phyloP scores from a whole-genome alignment of 225 moss, liverwort and hornwort genomes.

The Physcomitrium patens region DNA sequence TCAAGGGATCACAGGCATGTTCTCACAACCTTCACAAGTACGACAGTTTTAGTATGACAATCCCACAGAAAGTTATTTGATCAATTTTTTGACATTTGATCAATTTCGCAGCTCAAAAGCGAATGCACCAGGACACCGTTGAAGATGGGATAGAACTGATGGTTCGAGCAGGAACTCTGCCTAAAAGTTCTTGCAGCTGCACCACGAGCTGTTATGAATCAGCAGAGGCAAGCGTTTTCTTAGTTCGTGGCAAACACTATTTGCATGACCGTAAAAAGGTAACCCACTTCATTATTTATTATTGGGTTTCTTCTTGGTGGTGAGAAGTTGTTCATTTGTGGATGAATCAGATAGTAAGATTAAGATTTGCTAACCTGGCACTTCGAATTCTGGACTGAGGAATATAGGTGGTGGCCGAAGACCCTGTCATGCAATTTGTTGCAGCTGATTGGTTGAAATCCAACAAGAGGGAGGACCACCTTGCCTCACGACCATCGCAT shows the following conservation, averaged over 20 bases:
- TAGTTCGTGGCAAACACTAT: constrained; percentile 88
- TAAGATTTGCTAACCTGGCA: not conserved
- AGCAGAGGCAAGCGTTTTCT: constrained; percentile 84
- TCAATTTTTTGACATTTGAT: too few species aligned
- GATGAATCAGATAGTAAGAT: too few species aligned
- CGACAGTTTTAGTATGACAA: not conserved
- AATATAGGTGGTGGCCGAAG: constrained; percentile 76
- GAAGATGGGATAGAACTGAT: constrained; percentile 73
- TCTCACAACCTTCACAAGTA: not conserved
- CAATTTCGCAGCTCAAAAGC: constrained; percentile 75
- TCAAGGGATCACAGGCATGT: constrained; percentile 70
- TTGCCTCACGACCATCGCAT: constrained; percentile 72
- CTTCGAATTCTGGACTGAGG: not conserved
- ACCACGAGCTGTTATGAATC: constrained; percentile 64
- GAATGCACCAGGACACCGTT: constrained; percentile 60
- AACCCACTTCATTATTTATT: not conserved
- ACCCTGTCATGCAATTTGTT: constrained; percentile 94
- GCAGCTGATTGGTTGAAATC: constrained; percentile 98
- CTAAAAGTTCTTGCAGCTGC: constrained; percentile 54
- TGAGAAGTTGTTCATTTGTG: too few species aligned
- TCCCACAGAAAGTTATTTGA: not conserved
- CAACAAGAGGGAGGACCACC: constrained; percentile 84
- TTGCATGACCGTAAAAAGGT: constrained; percentile 86
- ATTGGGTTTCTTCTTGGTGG: too few species aligned
- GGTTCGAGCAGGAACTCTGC: constrained; percentile 73